Base-by-base conservation (phyloP, 257 asterid species). In the Nemophila menziesii region DNA sequence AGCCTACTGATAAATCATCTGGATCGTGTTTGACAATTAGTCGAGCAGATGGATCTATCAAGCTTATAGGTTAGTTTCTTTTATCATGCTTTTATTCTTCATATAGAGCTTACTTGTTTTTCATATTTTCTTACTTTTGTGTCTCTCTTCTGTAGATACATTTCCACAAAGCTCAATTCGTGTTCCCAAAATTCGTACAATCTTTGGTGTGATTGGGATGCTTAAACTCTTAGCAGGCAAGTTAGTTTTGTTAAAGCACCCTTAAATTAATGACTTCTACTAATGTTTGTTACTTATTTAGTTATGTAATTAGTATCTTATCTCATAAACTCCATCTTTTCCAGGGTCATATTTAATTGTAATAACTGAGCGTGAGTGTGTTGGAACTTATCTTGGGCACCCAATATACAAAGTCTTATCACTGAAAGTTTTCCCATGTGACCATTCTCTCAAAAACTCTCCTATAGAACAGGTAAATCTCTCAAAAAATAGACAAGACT, bases 161-260 rank as follows among this genome's bases (percentile, higher is more conserved):
- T 21, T 79, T 17, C 82, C 86, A 10, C 79, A 55, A 0, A 66
- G 54, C 58, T 60, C 79, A 39, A 54, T 66, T 48, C 82, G 76
- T 34, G 89, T 73, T 56, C 93, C 94, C 3, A 73, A 71, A 51
- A 75, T 71, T 49, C 73, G 62, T 56, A 69, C 79, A 11, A 65
- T 90, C 54, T 90, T 67, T 46, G 96, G 96, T 55, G 80, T 90
- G n/a, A 66, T 86, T 55, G 99, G 99, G 51, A 63, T 69, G 60
- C 61, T 85, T 52, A 90, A 82, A 75, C 81, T 90, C 17, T 34
- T 72, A 33, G 74, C 85, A 72, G 94, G 99, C 65, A 65, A 51
- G 77, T 41, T 59, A 29, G 36, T 2, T 18, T 3, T 18, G 40
- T 44, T 20, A 26, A 20, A 23, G 22, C 5, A 11, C 5, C 20